Base-by-base conservation (phyloP, 73 alveolate genomes). In the Tetrahymena elliotti region DNA sequence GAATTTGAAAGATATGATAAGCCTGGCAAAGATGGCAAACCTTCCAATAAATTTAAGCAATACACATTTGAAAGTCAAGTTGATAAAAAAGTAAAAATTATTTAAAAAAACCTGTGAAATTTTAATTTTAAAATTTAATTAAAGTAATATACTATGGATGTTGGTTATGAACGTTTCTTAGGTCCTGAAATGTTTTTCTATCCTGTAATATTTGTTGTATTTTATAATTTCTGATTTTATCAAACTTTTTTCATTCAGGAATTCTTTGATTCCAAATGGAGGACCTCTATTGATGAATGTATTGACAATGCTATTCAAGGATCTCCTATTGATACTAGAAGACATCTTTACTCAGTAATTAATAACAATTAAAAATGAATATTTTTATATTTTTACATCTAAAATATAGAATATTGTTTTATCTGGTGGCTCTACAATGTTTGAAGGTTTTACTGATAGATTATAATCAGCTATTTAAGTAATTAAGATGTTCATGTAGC, bases 401-500 rank as follows among this genome's bases (percentile, higher is more conserved):
- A n/a, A 52, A 41, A 35, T 40, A 84, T 84, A 96, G 92, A 98
- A 99, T 97, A 96, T 99, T n/a, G 99, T 99, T 27, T 98, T 99
- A 33, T 98, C 99, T 11, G 99, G 99, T 40, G 99, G 99, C 34
- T 95, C 99, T 33, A 99, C 99, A 41, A 93, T 98, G 95, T 94
- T 99, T 94, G 97, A 97, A 38, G 99, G 98, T 96, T 98, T 99
- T 93, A 98, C 99, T 94, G 97, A 98, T 93, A 98, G 99, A 96
- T 97, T 98, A 20, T 93, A 97, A 38, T 94, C 94, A 16, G 96
- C 96, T 82, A 95, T 98, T 83, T 95, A 98, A 96, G 93, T 52
- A 52, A 95, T 99, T 94, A 98, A 97, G 15, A 98, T 97, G 94
- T 97, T 95, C 4, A 97, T 99, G n/a, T n/a, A n/a, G n/a, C n/a